Conservation (phyloP, 2,329 filamentous ascomycete genomes). For the Colletotrichum karsti region DNA sequence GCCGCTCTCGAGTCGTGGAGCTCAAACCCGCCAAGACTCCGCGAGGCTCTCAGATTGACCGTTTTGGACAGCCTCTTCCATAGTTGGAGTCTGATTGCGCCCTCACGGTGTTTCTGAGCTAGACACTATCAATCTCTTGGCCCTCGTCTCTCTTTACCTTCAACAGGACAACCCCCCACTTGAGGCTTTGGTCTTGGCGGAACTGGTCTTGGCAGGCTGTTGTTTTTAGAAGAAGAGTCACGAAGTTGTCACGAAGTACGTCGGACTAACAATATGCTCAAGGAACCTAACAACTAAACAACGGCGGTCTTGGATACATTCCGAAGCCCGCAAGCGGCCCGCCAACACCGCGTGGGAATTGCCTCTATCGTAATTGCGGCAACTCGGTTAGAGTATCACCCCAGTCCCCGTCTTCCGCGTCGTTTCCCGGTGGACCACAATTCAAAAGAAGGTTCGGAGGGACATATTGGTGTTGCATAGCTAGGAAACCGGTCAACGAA, state of each 20-base stretch:
- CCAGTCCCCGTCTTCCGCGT: too few relatives aligned
- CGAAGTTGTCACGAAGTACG: not conserved
- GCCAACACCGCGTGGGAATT: not conserved
- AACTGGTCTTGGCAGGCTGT: not conserved
- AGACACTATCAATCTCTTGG: conserved; percentile 14
- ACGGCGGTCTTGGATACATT: not conserved
- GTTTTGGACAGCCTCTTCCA: not conserved
- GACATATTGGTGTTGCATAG: not conserved
- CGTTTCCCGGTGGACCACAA: not conserved
- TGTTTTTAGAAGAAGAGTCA: conserved; percentile 15
- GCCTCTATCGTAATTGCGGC: not conserved
- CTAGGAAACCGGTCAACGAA: not conserved
- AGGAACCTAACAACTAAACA: not conserved
- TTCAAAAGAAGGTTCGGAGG: not conserved
- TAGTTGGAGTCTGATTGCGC: not conserved
- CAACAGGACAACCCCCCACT: not conserved
- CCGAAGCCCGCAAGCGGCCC: not conserved
- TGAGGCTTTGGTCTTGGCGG: not conserved
- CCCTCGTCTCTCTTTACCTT: not conserved
- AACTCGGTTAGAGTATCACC: not conserved
- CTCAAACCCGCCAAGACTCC: conserved; percentile 23
- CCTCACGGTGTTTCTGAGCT: not conserved
- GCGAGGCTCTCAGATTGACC: not conserved
- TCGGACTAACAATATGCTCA: not conserved
- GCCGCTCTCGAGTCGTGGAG: conserved; percentile 4